phyloP scores from a whole-genome alignment of 2,329 filamentous ascomycete species.

The Tolypocladium cylindrosporum region DNA sequence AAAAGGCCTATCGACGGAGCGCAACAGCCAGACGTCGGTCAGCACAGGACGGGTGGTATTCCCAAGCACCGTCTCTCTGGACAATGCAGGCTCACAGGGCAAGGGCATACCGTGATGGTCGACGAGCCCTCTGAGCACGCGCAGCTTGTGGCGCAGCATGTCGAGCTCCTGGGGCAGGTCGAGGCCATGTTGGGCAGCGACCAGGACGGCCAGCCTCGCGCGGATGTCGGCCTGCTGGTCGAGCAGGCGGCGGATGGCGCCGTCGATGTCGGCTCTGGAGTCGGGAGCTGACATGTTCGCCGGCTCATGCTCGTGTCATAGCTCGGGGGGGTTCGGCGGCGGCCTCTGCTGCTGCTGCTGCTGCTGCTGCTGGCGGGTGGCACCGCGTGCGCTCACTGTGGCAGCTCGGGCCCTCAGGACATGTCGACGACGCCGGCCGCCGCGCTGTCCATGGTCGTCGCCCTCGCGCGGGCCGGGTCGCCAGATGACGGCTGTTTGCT shows the following conservation, averaged over 20 bases:
- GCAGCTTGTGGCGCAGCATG: slow-evolving; percentile 46
- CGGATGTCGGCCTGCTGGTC: slow-evolving; percentile 45
- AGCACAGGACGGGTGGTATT: not conserved
- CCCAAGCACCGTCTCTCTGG: not conserved
- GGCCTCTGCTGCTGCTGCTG: not conserved
- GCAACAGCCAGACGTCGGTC: not conserved
- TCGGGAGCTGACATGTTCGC: slow-evolving; percentile 2
- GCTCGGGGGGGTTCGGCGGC: not conserved
- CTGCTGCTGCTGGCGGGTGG: not conserved
- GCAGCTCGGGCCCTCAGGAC: not conserved
- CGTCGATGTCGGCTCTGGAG: slow-evolving; percentile 14
- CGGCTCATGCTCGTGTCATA: slow-evolving; percentile 1
- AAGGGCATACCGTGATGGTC: slow-evolving; percentile 35
- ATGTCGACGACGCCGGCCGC: slow-evolving; percentile 1
- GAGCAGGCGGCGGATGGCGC: slow-evolving; percentile 27
- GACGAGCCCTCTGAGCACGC: slow-evolving; percentile 36
- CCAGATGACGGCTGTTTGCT: not conserved
- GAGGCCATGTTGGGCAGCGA: slow-evolving; percentile 36
- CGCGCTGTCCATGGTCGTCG: slow-evolving; percentile 1
- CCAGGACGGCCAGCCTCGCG: slow-evolving; percentile 36
- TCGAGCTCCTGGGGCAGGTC: slow-evolving; percentile 39
- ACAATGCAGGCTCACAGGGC: not conserved
- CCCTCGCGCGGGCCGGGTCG: not conserved
- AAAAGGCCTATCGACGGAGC: slow-evolving; percentile 12
- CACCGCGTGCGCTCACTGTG: not conserved